Evolutionary conservation across 805 yeast genomes (phyloP).

Genomic region (Zygosaccharomyces pseudorouxii): DNA sequence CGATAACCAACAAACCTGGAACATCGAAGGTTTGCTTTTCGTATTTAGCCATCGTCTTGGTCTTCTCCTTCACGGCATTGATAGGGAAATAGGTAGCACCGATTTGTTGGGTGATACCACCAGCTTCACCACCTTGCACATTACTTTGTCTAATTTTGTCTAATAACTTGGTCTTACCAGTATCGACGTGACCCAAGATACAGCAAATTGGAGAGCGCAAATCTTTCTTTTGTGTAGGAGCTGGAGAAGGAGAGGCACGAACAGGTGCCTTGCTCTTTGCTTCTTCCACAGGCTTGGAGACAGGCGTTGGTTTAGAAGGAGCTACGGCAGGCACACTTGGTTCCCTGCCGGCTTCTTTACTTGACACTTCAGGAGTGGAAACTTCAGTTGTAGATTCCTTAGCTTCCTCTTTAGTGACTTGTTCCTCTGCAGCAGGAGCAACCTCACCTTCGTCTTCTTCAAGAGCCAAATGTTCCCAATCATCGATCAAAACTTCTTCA

Average conservation of each 20-base stretch:
- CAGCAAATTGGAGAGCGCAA: constrained; percentile 98
- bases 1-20: constrained; percentile 94
- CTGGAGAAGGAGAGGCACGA: constrained; percentile 25
- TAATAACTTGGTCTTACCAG: constrained; percentile 96
- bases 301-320: neutral
- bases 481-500: constrained; percentile 66
- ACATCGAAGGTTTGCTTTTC: constrained; percentile 87
- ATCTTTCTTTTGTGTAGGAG: constrained; percentile 42
- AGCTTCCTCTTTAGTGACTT: constrained; percentile 31
- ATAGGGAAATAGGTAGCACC: constrained; percentile 99
- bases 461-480: constrained; percentile 75
- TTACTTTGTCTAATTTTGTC: constrained; percentile 98
- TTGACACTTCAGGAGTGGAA: neutral
- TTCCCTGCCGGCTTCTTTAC: constrained; percentile 14
- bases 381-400: constrained; percentile 35
- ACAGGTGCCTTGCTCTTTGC: constrained; percentile 7
- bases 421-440: constrained; percentile 22
- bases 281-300: constrained; percentile 23
- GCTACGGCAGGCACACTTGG: constrained; percentile 8
- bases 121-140: constrained; percentile 99
- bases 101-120: constrained; percentile 99
- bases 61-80: constrained; percentile 85
- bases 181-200: constrained; percentile 99
- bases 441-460: constrained; percentile 28
- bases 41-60: constrained; percentile 81